A percentile compares a stretch with the other conserved stretches of the same genome.
Conservation (phyloP, 2,329 filamentous ascomycete genomes). For the Purpureocillium takamizusanense region DNA sequence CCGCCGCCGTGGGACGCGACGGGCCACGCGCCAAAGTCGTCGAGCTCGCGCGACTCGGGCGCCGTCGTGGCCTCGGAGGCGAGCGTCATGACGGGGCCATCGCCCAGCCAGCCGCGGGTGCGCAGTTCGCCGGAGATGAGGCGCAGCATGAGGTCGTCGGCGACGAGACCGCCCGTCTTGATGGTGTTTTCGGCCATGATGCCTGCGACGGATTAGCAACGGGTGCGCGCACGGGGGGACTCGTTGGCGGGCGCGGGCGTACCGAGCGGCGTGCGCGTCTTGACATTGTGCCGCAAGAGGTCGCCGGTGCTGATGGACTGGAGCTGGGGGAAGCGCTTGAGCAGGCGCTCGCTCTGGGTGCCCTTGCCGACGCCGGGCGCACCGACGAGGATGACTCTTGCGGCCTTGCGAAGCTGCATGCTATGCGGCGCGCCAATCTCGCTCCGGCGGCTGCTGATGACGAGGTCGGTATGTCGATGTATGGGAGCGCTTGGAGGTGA, state of each 20-base stretch:
- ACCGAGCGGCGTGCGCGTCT: slow-evolving; percentile 80
- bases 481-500: too few species aligned
- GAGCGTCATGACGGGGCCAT: slow-evolving; percentile 42
- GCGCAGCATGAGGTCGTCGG: slow-evolving; percentile 83
- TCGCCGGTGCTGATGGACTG: slow-evolving; percentile 92
- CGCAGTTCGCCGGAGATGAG: slow-evolving; percentile 86
- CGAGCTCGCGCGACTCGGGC: slow-evolving; percentile 20
- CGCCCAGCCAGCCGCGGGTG: slow-evolving; percentile 72
- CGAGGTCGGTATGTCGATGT: background rate
- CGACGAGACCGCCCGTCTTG: slow-evolving; percentile 80
- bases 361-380: slow-evolving; percentile 97
- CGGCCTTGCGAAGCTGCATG: slow-evolving; percentile 68
- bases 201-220: slow-evolving; percentile 42
- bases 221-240: background rate
- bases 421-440: slow-evolving; percentile 10
- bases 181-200: slow-evolving; percentile 87
- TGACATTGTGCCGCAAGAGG: slow-evolving; percentile 84
- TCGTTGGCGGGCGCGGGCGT: slow-evolving; percentile 8
- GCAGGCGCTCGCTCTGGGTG: slow-evolving; percentile 84
- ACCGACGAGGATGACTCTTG: slow-evolving; percentile 88
- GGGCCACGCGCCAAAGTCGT: slow-evolving; percentile 16
- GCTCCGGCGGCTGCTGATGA: background rate
- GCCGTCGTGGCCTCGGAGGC: slow-evolving; percentile 30
- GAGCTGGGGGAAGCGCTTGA: slow-evolving; percentile 79
- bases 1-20: slow-evolving; percentile 25